Evolutionary conservation across 2,329 filamentous ascomycete species (phyloP), one percentile per base, ranked within the genome.

Genomic region (Diaporthe caulivora): DNA sequence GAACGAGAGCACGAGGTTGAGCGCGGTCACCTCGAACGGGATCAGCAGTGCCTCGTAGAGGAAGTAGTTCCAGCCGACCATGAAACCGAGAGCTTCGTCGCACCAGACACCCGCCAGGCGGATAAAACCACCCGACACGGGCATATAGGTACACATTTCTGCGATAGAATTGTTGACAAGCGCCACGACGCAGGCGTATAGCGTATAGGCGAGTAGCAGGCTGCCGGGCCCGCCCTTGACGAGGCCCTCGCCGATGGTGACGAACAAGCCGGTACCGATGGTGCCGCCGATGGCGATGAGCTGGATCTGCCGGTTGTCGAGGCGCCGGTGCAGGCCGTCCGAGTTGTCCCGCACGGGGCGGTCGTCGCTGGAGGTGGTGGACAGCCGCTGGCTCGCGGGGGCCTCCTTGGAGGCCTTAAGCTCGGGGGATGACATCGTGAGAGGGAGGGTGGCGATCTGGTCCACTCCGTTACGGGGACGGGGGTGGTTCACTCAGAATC

Each of bases 101-200:
- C 90, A 89, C 88, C 90, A 93, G 76, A 90, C 85, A 31, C 90
- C 90, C 7, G 90, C 90, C 77, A 92, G 85, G 75, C 91, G 89
- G 76, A 93, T 88, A 78, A 92, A 92, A 3, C 89, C 89, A 76
- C 91, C 90, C 54, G 86, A 87, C 57, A 93, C 86, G 31, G 91
- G 91, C 85, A 91, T 90, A 75, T 88, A 88, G 49, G 86, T 85
- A 37, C 84, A 87, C 91, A 93, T 92, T 79, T 93, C 91, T 9
- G 91, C 91, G 73, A 92, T 85, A 74, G 86, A 87, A 78, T 92
- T 92, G 85, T 92, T 92, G 79, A 92, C 88, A 58, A 91, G 83
- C 29, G 84, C 90, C 75, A 92, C 84, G 71, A 92, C 78, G 77
- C 83, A 80, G 49, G 84, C 84, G 79, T 92, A 91, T 55, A 90